Percentiles rank a stretch among this genome's conserved stretches.
These are phyloP conservation scores for Globisporangium apiculatum DNA, from an alignment of 352 stramenopile species.

Conservation along the genomic window DNA sequence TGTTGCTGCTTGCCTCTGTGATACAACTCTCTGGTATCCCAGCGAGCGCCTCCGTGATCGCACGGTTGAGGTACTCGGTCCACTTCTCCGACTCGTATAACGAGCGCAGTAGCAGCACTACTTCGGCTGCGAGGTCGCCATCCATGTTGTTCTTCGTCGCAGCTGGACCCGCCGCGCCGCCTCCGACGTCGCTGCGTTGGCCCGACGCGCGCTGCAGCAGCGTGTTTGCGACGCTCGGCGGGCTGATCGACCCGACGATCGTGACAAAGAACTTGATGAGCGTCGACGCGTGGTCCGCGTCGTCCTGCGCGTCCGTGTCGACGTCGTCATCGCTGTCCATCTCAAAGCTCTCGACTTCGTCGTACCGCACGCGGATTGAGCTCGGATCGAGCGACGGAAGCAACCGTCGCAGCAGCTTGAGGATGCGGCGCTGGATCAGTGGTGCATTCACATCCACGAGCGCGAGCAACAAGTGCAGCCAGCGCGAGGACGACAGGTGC, in stretches of 20 bases:
- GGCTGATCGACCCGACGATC: constrained; percentile 61
- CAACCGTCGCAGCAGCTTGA: constrained; percentile 78
- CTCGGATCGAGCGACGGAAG: constrained; percentile 65
- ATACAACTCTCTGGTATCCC: constrained; percentile 38
- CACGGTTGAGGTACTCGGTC: constrained; percentile 54
- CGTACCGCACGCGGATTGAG: constrained; percentile 51
- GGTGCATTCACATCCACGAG: constrained; percentile 69
- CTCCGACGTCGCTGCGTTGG: not conserved
- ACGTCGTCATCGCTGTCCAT: constrained; percentile 81
- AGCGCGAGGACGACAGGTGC: constrained; percentile 77
- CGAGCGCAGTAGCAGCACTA: constrained; percentile 76
- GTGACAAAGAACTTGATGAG: constrained; percentile 76
- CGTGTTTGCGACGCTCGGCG: constrained; percentile 55
- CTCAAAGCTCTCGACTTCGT: constrained; percentile 68
- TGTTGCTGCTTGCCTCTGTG: constrained; percentile 18
- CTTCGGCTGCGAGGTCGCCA: constrained; percentile 52
- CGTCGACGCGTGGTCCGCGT: constrained; percentile 46
- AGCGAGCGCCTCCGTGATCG: constrained; percentile 46
- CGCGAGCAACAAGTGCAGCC: constrained; percentile 74
- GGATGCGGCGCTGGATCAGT: constrained; percentile 69
- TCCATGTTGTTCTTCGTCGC: constrained; percentile 27
- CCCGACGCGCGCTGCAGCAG: constrained; percentile 33
- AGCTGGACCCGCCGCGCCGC: not conserved
- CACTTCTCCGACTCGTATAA: constrained; percentile 76
- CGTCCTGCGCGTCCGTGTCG: constrained; percentile 44